phyloP scores from a whole-genome alignment of 2,329 filamentous ascomycete species.

The Colletotrichum destructivum region DNA sequence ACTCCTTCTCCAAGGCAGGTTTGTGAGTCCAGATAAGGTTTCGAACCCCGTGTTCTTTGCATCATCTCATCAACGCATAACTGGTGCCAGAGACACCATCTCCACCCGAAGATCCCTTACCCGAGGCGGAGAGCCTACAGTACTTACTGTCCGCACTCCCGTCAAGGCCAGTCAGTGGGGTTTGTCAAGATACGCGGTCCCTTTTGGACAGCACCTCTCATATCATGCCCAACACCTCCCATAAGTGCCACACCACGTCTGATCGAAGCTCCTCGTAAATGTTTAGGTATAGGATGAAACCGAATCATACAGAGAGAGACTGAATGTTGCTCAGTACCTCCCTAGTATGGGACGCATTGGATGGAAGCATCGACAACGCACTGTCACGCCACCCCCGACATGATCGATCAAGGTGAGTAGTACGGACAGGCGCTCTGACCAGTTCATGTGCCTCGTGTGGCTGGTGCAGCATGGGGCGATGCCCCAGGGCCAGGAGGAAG shows the following conservation, averaged over 20 bases:
- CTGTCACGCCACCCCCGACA: slow-evolving; percentile 2
- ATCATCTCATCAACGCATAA: not conserved
- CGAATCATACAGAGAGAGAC: not conserved
- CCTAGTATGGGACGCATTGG: not conserved
- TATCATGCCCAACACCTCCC: not conserved
- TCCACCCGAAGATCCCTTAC: not conserved
- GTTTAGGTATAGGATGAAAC: not conserved
- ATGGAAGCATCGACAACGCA: slow-evolving; percentile 2
- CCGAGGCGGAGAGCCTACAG: not conserved
- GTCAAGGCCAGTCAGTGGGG: not conserved
- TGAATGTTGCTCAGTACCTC: not conserved
- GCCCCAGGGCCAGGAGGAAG: not conserved
- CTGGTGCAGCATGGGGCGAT: not conserved
- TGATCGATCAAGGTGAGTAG: too few species aligned
- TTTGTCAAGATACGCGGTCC: not conserved
- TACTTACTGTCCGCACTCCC: too few species aligned
- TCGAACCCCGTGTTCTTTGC: not conserved
- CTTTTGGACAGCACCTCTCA: not conserved
- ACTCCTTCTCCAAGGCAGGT: not conserved
- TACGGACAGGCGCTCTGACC: too few species aligned
- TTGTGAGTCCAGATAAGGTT: not conserved
- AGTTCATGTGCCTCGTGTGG: slow-evolving; percentile 11
- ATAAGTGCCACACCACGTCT: not conserved
- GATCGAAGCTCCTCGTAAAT: not conserved
- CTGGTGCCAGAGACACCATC: not conserved